Conservation (phyloP, 345 rosid species). For the Geranium brycei region DNA sequence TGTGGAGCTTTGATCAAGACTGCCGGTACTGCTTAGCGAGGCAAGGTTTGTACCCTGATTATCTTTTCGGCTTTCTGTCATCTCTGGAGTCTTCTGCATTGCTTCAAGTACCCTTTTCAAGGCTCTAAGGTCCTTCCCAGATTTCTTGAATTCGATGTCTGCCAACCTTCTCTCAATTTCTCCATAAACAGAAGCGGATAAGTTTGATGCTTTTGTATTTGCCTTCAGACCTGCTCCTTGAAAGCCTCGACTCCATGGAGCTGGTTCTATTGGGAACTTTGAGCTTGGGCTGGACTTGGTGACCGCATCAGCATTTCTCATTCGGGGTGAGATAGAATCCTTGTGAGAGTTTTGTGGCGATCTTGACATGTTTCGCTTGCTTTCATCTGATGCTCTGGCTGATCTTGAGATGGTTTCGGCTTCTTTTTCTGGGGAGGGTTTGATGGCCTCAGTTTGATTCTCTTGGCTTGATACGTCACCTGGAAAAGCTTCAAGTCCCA, state of each 20-base stretch:
- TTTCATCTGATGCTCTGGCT: constrained; percentile 19
- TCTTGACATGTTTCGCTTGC: constrained; percentile 22
- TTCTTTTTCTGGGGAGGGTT: constrained; percentile 13
- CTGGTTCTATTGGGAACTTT: constrained; percentile 47
- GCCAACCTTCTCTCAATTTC: constrained; percentile 70
- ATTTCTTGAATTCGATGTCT: constrained; percentile 54
- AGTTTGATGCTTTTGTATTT: constrained; percentile 16
- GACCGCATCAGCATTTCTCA: constrained; percentile 24
- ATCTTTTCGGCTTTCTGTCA: constrained; percentile 26
- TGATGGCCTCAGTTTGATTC: constrained; percentile 12
- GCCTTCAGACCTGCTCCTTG: constrained; percentile 26
- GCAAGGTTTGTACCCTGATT: constrained; percentile 18
- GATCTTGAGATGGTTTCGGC: constrained; percentile 8
- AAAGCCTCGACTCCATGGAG: constrained; percentile 45
- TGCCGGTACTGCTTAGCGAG: constrained; percentile 14
- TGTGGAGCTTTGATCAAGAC: constrained; percentile 20
- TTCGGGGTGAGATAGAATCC: constrained; percentile 32
- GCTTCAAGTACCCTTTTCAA: constrained; percentile 77
- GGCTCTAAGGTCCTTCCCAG: constrained; percentile 82
- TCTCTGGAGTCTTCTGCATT: constrained; percentile 52
- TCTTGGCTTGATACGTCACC: constrained; percentile 17
- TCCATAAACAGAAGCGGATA: constrained; percentile 47
- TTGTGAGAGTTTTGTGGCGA: constrained; percentile 35
- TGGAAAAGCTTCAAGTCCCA: constrained; percentile 71
- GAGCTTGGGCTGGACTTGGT: constrained; percentile 33